Evolutionary conservation across 2,329 filamentous ascomycete species (phyloP).

Genomic region (Xylariales sp.): DNA sequence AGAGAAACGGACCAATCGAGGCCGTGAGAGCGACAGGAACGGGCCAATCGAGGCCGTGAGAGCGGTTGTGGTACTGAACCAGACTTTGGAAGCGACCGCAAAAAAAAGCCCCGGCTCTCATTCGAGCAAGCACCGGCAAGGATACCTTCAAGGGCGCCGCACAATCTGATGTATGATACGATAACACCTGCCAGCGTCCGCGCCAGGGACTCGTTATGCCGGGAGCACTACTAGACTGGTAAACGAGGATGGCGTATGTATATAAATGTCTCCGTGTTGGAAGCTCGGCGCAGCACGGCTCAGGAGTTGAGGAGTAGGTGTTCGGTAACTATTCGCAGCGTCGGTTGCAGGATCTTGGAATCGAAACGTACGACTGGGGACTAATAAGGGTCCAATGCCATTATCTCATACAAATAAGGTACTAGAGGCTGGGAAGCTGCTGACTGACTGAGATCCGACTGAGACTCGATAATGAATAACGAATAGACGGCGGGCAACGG

Average conservation of each 20-base stretch:
- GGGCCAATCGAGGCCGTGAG: conserved; percentile 23
- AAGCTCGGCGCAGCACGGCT: conserved; percentile 16
- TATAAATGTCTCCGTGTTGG: conserved; percentile 17
- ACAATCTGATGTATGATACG: conserved; percentile 18
- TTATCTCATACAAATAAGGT: not conserved
- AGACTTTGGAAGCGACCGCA: conserved; percentile 20
- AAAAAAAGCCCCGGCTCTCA: conserved; percentile 18
- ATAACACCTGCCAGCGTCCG: conserved; percentile 19
- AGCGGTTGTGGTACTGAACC: conserved; percentile 16
- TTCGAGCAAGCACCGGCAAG: conserved; percentile 21
- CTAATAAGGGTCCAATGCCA: conserved; percentile 6
- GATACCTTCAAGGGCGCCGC: conserved; percentile 17
- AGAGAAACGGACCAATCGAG: too few relatives aligned
- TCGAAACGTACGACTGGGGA: conserved; percentile 1
- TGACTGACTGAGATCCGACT: conserved; percentile 3
- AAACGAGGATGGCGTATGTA: conserved; percentile 15
- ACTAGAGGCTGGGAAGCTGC: conserved; percentile 5
- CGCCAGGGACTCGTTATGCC: conserved; percentile 18
- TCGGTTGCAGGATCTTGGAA: not conserved
- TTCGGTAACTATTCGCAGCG: conserved; percentile 3
- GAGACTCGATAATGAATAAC: conserved; percentile 7
- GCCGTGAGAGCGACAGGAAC: conserved; percentile 20
- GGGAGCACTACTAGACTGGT: conserved; percentile 16
- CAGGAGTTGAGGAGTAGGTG: conserved; percentile 12
- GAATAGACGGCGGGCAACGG: conserved; percentile 4